These are phyloP conservation scores for Flaveria floridana DNA, from an alignment of 140 eudicot genomes.

Conservation along the genomic window DNA sequence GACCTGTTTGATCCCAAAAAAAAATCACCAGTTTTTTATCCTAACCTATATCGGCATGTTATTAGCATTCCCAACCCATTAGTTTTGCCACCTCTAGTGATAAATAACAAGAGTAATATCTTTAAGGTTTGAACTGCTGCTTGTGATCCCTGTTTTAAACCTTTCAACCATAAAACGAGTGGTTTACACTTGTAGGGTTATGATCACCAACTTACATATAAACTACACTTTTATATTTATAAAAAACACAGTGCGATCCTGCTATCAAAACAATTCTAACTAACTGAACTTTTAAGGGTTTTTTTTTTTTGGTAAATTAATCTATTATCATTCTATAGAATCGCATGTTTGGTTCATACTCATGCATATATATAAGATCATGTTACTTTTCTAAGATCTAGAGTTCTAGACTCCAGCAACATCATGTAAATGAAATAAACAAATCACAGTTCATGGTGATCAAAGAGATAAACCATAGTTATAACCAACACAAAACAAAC, in stretches of 20 bases:
- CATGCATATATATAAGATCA: conserved; percentile 16
- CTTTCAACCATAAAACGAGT: conserved; percentile 4
- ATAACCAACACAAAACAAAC: not conserved
- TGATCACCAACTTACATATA: conserved; percentile 1
- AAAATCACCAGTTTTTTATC: not conserved
- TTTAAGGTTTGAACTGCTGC: conserved; percentile 3
- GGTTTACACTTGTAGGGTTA: not conserved
- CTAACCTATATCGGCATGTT: not conserved
- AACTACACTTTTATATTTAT: not conserved
- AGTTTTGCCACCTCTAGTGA: not conserved
- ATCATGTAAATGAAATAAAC: conserved; percentile 19
- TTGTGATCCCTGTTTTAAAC: conserved; percentile 22
- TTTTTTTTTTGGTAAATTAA: conserved; percentile 3
- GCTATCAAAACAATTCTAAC: not conserved
- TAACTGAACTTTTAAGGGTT: not conserved
- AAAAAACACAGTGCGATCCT: conserved; percentile 14
- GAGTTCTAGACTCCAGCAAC: not conserved
- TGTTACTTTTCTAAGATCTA: conserved; percentile 19
- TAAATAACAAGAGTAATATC: not conserved
- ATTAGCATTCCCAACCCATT: not conserved
- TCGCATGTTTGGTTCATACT: not conserved
- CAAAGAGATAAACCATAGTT: conserved; percentile 6
- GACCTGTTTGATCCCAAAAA: not conserved
- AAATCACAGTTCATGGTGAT: conserved; percentile 24
- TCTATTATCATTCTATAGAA: conserved; percentile 22